A percentile compares a stretch with the other conserved stretches of the same genome.
Evolutionary conservation across 345 rosid genomes (phyloP).

Genomic region (Anacardium occidentale): DNA sequence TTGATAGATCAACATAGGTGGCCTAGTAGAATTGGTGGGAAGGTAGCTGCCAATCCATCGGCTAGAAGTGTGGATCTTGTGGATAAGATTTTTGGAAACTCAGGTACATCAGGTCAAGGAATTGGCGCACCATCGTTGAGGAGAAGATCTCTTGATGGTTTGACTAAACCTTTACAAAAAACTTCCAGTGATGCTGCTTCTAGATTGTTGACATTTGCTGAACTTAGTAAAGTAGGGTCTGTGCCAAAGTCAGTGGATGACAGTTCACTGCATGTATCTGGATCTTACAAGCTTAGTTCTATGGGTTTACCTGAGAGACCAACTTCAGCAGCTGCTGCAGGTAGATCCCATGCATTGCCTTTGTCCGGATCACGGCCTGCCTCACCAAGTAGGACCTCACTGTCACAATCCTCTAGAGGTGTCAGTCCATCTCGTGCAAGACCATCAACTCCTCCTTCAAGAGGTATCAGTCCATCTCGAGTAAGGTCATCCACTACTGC

Average conservation of each 20-base stretch:
- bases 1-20: slow-evolving; percentile 90
- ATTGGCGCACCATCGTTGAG: slow-evolving; percentile 47
- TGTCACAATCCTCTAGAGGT: slow-evolving; percentile 54
- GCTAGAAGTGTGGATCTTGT: slow-evolving; percentile 60
- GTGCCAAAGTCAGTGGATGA: slow-evolving; percentile 50
- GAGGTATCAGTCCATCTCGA: slow-evolving; percentile 82
- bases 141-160: slow-evolving; percentile 40
- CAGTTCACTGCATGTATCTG: slow-evolving; percentile 34
- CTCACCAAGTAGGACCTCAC: slow-evolving; percentile 63
- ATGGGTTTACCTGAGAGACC: slow-evolving; percentile 50
- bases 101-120: slow-evolving; percentile 41
- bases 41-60: slow-evolving; percentile 45
- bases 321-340: slow-evolving; percentile 38
- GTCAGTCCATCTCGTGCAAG: slow-evolving; percentile 58
- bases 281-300: slow-evolving; percentile 45
- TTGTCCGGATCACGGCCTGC: slow-evolving; percentile 54
- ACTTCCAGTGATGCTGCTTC: slow-evolving; percentile 55
- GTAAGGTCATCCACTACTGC: slow-evolving; percentile 53
- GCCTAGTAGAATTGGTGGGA: slow-evolving; percentile 83
- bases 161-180: slow-evolving; percentile 50
- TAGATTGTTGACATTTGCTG: slow-evolving; percentile 37
- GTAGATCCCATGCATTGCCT: slow-evolving; percentile 54
- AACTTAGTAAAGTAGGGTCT: slow-evolving; percentile 40
- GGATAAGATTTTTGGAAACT: slow-evolving; percentile 45
- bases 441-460: slow-evolving; percentile 70